Evolutionary conservation across 371 early-diverging fungal genomes (phyloP).

Genomic region (Vairimorpha ceranae): DNA sequence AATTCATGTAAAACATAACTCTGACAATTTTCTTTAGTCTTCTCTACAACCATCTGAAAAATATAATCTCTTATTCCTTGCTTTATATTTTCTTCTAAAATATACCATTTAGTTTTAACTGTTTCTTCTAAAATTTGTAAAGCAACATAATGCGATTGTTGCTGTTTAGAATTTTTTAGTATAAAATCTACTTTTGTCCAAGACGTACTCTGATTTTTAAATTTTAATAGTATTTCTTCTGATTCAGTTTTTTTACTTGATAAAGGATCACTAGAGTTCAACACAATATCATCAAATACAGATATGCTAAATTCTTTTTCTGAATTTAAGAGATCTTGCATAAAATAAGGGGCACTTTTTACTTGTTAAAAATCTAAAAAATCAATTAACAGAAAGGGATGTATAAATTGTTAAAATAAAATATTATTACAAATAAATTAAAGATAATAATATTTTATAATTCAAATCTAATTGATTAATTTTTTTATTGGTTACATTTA

Average conservation of each 20-base stretch:
- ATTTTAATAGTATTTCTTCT: constrained; percentile 69
- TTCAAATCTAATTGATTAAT: background rate
- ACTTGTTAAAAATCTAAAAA: background rate
- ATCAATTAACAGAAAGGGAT: no score
- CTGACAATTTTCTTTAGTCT: constrained; percentile 28
- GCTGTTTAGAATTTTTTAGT: constrained; percentile 71
- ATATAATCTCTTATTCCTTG: constrained; percentile 67
- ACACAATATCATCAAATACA: constrained; percentile 57
- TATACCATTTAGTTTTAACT: constrained; percentile 89
- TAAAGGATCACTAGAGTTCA: constrained; percentile 32
- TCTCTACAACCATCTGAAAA: constrained; percentile 46
- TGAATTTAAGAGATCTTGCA: constrained; percentile 59
- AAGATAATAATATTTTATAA: background rate
- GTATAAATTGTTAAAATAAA: background rate
- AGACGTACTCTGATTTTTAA: constrained; percentile 86
- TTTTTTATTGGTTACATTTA: background rate
- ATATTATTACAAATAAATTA: background rate
- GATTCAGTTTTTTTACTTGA: constrained; percentile 41
- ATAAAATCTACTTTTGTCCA: constrained; percentile 90
- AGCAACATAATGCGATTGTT: constrained; percentile 84
- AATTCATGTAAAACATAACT: constrained; percentile 56
- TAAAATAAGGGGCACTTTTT: constrained; percentile 33
- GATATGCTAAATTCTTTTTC: constrained; percentile 55
- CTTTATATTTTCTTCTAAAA: constrained; percentile 76
- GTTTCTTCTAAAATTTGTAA: constrained; percentile 86